Conservation (phyloP, 495 filamentous ascomycete species). For the Hypoxylon fragiforme region DNA sequence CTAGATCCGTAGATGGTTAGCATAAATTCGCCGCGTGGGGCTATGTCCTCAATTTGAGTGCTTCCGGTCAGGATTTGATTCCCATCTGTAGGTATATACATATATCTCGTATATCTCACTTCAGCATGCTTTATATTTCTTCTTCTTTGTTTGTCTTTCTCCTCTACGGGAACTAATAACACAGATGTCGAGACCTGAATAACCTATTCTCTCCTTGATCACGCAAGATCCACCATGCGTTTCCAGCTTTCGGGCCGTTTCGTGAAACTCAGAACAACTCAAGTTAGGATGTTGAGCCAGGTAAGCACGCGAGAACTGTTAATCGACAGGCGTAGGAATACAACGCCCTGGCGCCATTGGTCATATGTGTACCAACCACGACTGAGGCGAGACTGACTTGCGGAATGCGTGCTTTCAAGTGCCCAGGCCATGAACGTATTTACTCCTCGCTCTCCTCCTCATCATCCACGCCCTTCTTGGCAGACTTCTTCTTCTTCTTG, state of each 20-base stretch:
- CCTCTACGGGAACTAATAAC: slow-evolving; percentile 26
- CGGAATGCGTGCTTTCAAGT: slow-evolving; percentile 1
- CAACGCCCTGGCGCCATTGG: neutral
- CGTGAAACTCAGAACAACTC: slow-evolving; percentile 8
- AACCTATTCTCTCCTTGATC: slow-evolving; percentile 4
- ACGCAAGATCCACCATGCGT: slow-evolving; percentile 2
- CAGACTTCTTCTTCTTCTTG: slow-evolving; percentile 81
- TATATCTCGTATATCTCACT: slow-evolving; percentile 5
- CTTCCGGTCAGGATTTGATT: neutral
- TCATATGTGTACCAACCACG: slow-evolving; percentile 1
- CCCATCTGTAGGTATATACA: neutral
- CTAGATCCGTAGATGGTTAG: neutral
- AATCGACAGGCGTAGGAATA: slow-evolving; percentile 4
- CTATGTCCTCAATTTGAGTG: neutral
- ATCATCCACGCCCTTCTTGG: slow-evolving; percentile 64
- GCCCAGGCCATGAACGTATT: neutral
- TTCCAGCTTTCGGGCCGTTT: slow-evolving; percentile 1
- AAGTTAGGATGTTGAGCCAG: slow-evolving; percentile 1
- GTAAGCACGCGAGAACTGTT: slow-evolving; percentile 7
- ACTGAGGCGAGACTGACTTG: slow-evolving; percentile 7
- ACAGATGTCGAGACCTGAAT: slow-evolving; percentile 16
- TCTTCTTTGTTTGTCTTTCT: slow-evolving; percentile 10
- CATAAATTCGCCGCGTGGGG: slow-evolving; percentile 1
- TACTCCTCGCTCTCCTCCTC: slow-evolving; percentile 43
- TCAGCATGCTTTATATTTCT: slow-evolving; percentile 8